Conservation (phyloP, 2,329 filamentous ascomycete species). For the Epichloe brachyelytri region DNA sequence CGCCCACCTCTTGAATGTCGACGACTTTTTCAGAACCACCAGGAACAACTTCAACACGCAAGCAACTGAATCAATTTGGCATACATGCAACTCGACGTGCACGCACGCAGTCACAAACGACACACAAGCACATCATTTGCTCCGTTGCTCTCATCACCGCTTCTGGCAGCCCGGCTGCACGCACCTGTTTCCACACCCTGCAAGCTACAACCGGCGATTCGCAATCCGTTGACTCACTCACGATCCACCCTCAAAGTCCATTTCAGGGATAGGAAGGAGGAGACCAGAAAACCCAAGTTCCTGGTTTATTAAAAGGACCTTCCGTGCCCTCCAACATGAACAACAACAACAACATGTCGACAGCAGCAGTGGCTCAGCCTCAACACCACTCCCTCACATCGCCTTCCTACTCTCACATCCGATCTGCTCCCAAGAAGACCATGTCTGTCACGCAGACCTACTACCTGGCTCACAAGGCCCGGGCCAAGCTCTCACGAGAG, state of each 20-base stretch:
- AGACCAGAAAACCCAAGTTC: slow-evolving; percentile 4
- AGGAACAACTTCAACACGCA: not conserved
- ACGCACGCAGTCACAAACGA: too few relatives aligned
- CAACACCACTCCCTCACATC: slow-evolving; percentile 11
- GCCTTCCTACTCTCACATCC: slow-evolving; percentile 15
- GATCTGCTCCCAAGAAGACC: slow-evolving; percentile 50
- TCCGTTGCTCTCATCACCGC: slow-evolving; percentile 15
- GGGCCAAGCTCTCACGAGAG: slow-evolving; percentile 89
- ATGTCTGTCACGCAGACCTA: slow-evolving; percentile 99
- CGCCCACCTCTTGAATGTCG: not conserved
- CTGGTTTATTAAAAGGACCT: slow-evolving; percentile 1
- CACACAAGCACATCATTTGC: slow-evolving; percentile 15
- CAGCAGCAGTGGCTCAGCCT: slow-evolving; percentile 14
- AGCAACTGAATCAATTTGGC: not conserved
- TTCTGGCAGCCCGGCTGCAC: slow-evolving; percentile 3
- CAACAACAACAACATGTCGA: slow-evolving; percentile 14
- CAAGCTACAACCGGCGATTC: slow-evolving; percentile 9
- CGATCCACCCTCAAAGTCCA: slow-evolving; percentile 1
- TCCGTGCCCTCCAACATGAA: slow-evolving; percentile 6
- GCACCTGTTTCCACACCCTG: slow-evolving; percentile 12
- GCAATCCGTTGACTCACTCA: slow-evolving; percentile 17
- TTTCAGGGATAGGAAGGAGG: slow-evolving; percentile 11
- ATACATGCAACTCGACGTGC: not conserved
- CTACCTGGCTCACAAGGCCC: slow-evolving; percentile 93
- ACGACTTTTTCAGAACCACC: not conserved